Conservation (phyloP, 192 early-diverging fungal species). For the Chytriomyces sp. region DNA sequence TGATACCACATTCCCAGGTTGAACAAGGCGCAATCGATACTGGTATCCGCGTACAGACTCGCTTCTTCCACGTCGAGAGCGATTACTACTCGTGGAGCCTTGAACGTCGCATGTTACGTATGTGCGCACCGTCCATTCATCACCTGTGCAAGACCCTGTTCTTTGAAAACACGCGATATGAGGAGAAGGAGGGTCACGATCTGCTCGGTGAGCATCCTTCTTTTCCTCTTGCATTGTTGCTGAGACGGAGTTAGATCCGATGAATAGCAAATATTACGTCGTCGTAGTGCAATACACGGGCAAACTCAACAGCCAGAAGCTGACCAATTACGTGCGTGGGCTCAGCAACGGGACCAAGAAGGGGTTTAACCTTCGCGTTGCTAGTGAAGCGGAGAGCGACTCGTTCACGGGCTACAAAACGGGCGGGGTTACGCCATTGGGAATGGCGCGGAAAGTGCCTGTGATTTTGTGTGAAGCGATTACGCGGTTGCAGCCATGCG, state of each 20-base stretch:
- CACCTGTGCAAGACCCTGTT: constrained; percentile 91
- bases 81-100: constrained; percentile 82
- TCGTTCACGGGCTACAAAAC: constrained; percentile 74
- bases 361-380: constrained; percentile 78
- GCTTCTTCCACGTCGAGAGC: constrained; percentile 72
- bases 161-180: constrained; percentile 86
- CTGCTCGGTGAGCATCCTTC: constrained; percentile 27
- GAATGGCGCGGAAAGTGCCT: constrained; percentile 57
- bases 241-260: constrained; percentile 37
- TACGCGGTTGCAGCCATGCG: constrained; percentile 58
- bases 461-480: constrained; percentile 70
- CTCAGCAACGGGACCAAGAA: constrained; percentile 61
- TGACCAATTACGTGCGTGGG: constrained; percentile 66
- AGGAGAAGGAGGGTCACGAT: constrained; percentile 43
- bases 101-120: constrained; percentile 67
- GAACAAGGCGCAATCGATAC: constrained; percentile 17
- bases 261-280: constrained; percentile 65
- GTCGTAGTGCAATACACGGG: constrained; percentile 64
- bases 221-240: neutral
- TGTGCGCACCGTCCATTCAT: constrained; percentile 67
- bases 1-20: constrained; percentile 4
- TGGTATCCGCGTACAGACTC: constrained; percentile 30
- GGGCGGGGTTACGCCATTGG: constrained; percentile 35
- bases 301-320: constrained; percentile 63
- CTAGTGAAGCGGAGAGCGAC: constrained; percentile 55